Base-by-base conservation (phyloP, 2,329 filamentous ascomycete genomes). In the Colletotrichum plurivorum region DNA sequence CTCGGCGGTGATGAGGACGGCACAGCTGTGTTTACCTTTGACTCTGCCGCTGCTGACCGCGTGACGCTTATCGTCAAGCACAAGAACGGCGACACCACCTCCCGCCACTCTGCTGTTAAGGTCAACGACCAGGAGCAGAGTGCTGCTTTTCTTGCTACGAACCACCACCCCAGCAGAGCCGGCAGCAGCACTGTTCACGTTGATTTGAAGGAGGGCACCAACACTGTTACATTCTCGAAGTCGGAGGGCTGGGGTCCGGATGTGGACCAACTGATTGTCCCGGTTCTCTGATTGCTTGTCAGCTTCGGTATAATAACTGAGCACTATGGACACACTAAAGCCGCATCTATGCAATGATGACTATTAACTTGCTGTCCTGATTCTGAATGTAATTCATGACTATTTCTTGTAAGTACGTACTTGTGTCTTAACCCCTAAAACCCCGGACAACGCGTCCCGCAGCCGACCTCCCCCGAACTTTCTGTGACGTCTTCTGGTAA, bases 1-100 rank as follows among this genome's bases (percentile, higher is more conserved):
- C 80, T 87, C 3, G 89, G 89, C 0, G 87, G 87, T 0, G 76
- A 80, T 0, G 73, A 79, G 0, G 78, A 78, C 0, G 87, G 86
- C 0, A 83, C 79, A 0, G 78, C 89, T 3, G 83, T 82, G 0
- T 87, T 91, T 56, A 74, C 75, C 0, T 80, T 90, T 2, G 78
- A 77, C 16, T 84, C 84, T 55, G 77, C 80, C 1, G 81, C 76
- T 0, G 78, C 82, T 0, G 84, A 83, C 0, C 75, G 80, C 13
- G 86, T 83, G 0, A 89, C 88, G 0, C 78, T 91, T 10, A 78
- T 85, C 1, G 82, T 91, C 61, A 84, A 86, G 72, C 87, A 88
- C 73, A 74, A 83, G 15, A 91, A 91, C 67, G 87, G 87, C 0
- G 88, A 91, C 71, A 82, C 72, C 0, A 75, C 75, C 0, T 83